Conservation (phyloP, 208 protist genomes). For the Baffinella frigidus region DNA sequence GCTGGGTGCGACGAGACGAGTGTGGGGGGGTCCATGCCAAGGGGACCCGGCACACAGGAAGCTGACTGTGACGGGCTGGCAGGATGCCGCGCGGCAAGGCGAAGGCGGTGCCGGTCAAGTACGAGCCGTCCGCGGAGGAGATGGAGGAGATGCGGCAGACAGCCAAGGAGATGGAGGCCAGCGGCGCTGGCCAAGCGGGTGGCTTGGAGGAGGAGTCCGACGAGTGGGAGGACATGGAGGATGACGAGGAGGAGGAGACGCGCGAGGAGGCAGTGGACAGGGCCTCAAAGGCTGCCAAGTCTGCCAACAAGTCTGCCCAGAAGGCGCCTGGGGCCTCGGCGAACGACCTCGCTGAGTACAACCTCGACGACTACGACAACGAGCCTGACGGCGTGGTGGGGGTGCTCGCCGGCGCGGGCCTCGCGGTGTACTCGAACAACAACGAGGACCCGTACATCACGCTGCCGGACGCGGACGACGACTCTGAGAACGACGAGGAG, state of each 20-base stretch:
- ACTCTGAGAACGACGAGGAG: conserved; percentile 38
- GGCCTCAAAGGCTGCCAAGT: conserved; percentile 15
- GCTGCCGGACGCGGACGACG: conserved; percentile 30
- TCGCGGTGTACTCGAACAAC: not conserved
- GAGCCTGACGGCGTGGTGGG: not conserved
- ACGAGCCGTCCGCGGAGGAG: conserved; percentile 39
- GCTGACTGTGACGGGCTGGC: no score
- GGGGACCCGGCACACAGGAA: no score
- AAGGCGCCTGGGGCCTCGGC: not conserved
- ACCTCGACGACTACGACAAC: conserved; percentile 54
- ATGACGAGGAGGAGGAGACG: not conserved
- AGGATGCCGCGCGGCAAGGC: conserved; percentile 41
- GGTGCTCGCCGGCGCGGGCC: not conserved
- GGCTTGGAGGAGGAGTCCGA: not conserved
- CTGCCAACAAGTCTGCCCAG: no score
- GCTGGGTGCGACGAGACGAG: no score
- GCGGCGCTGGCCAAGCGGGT: not conserved
- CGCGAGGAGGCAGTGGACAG: not conserved
- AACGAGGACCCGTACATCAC: conserved; percentile 46
- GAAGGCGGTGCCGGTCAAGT: not conserved
- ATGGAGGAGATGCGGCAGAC: not conserved
- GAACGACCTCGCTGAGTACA: conserved; percentile 11
- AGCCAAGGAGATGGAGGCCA: not conserved
- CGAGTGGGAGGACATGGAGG: conserved; percentile 24
- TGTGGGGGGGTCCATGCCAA: no score